Percentiles rank a stretch among this genome's conserved stretches.
These are phyloP conservation scores for Theobroma cacao DNA, from an alignment of 345 rosid species.

Conservation along the genomic window DNA sequence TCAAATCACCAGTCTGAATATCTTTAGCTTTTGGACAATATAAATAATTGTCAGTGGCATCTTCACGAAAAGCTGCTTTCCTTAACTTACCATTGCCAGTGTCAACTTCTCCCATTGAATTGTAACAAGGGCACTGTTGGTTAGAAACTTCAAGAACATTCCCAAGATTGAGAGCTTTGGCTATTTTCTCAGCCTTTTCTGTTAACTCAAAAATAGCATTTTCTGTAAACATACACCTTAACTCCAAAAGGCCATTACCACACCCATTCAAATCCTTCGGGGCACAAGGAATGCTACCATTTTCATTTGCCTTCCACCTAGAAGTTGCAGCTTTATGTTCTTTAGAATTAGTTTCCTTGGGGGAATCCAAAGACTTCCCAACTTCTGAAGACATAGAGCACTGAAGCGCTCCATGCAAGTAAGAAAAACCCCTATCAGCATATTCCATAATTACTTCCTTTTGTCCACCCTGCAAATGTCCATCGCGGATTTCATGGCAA, in stretches of 20 bases:
- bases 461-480: constrained; percentile 35
- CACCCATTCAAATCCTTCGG: constrained; percentile 45
- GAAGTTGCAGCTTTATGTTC: constrained; percentile 13
- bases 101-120: constrained; percentile 32
- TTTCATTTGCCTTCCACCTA: constrained; percentile 51
- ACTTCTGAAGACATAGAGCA: neutral
- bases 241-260: constrained; percentile 36
- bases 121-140: constrained; percentile 45
- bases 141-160: constrained; percentile 8
- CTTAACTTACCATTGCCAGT: constrained; percentile 20
- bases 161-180: constrained; percentile 6
- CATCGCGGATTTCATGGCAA: constrained; percentile 54
- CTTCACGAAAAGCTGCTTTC: constrained; percentile 61
- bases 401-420: constrained; percentile 40
- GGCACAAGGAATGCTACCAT: constrained; percentile 56
- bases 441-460: constrained; percentile 29
- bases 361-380: neutral
- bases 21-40: constrained; percentile 53
- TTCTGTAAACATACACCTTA: constrained; percentile 40
- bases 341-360: constrained; percentile 8
- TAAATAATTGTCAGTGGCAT: constrained; percentile 52
- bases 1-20: constrained; percentile 33
- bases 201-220: constrained; percentile 38
- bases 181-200: constrained; percentile 34
- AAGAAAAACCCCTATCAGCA: constrained; percentile 21